Evolutionary conservation across 2,329 filamentous ascomycete genomes (phyloP), one percentile per base, ranked within the genome.

Genomic region (Plenodomus lindquistii): DNA sequence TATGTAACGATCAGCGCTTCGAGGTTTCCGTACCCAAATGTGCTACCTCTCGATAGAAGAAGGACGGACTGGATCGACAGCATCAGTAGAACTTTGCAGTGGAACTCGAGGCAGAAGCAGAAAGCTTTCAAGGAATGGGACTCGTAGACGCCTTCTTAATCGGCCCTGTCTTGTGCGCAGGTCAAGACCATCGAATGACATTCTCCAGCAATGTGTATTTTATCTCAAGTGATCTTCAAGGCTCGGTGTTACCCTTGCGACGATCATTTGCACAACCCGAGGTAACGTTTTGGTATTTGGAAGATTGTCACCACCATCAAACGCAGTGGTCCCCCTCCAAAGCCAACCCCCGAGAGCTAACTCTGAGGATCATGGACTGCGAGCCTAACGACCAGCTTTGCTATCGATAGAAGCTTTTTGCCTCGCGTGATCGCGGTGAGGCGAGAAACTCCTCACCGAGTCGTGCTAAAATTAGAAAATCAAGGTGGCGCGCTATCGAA

Each of bases 1-100:
- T 94, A 94, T 68, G 88, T 93, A 4, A 93, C 89, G 1, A 87
- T 94, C 52, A 90, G 87, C 58, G 89, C 89, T 2, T 89, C 86
- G 57, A 76, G 89, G 35, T 93, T 88, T 65, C 89, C 89, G 0
- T 94, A 93, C 71, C 88, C 89, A 0, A 85, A 83, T 46, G 88
- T 93, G 10, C 81, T 91, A 73, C 82, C 85, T 0, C 79, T 86
- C 47, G 86, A 87, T 2, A 73, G 85, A 24, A 78, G 84, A 49
- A 85, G 84, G 60, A 88, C 91, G 74, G 88, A 91, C 67, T 92
- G 88, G 88, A 83, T 92, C 20, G 89, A 91, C 50, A 90, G 87
- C 60, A 91, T 93, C 48, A 86, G 84, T 54, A 81, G 85, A 36
- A 92, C 91, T 70, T 72, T 93, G 62, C 87, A 88, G 24, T 93